Conservation (phyloP, 139 green algal species). For the Coelastrella sp. region DNA sequence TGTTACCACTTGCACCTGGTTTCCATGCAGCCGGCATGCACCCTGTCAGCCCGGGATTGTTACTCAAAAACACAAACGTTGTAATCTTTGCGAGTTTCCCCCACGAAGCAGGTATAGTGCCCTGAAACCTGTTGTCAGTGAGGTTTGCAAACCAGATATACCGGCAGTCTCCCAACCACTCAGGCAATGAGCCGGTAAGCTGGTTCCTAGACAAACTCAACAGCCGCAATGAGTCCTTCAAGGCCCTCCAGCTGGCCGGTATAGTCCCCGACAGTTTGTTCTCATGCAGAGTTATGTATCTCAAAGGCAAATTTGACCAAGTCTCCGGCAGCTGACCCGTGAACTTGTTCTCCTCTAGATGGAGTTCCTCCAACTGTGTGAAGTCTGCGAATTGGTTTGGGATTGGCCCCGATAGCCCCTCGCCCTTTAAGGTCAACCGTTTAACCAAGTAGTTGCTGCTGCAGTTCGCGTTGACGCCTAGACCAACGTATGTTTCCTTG, state of each 20-base stretch:
- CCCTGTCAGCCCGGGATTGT: not conserved
- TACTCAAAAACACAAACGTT: not conserved
- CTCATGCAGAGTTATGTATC: not conserved
- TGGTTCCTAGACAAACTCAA: not conserved
- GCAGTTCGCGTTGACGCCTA: not conserved
- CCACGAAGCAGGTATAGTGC: not conserved
- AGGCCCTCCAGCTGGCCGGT: not conserved
- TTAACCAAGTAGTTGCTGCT: not conserved
- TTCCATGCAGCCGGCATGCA: not conserved
- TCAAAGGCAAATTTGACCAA: not conserved
- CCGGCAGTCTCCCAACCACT: not conserved
- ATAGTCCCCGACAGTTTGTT: not conserved
- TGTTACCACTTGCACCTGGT: no score
- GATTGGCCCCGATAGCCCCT: no score
- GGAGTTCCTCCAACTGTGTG: not conserved
- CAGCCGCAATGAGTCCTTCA: not conserved
- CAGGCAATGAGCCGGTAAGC: not conserved
- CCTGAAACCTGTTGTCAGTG: not conserved
- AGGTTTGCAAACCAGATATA: not conserved
- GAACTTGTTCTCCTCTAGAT: not conserved
- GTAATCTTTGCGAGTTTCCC: not conserved
- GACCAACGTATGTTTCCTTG: no score
- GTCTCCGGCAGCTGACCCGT: no score
- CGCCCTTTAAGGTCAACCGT: no score
- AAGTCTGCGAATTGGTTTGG: no score